Percentiles rank a stretch among this genome's conserved stretches.
Conservation (phyloP, 345 rosid genomes). For the Euphorbia tirucalli region DNA sequence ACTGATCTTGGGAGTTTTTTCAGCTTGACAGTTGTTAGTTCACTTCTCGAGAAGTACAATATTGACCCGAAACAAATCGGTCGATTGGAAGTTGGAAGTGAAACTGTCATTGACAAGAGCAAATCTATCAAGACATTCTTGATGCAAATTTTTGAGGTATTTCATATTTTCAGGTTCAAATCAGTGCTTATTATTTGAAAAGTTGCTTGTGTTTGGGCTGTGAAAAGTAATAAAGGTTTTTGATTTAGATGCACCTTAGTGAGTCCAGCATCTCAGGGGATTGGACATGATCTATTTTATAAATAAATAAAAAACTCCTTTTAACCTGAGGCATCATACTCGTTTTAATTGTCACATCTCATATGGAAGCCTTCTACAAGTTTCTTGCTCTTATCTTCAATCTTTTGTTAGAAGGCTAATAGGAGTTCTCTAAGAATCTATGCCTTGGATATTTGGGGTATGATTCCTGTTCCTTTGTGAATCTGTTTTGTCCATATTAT, state of each 20-base stretch:
- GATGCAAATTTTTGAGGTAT: constrained; percentile 99
- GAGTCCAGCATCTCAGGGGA: neutral
- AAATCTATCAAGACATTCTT: constrained; percentile 96
- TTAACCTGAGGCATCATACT: neutral
- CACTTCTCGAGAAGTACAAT: constrained; percentile 87
- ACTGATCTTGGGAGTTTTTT: constrained; percentile 3
- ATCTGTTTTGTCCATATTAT: too few species aligned
- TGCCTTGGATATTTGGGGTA: neutral
- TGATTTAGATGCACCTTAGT: neutral
- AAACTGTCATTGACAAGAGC: constrained; percentile 99
- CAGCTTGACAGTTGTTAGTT: constrained; percentile 87
- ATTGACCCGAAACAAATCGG: constrained; percentile 94
- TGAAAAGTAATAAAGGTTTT: neutral
- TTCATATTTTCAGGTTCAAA: neutral
- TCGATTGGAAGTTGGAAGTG: constrained; percentile 98
- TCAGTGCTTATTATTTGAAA: neutral
- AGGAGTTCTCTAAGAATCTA: neutral
- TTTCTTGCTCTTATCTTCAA: too few species aligned
- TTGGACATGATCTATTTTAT: neutral
- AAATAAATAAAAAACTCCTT: neutral
- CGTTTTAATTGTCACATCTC: too few species aligned
- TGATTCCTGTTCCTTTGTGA: neutral
- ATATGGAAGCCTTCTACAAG: too few species aligned
- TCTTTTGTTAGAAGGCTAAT: too few species aligned
- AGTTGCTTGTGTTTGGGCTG: neutral